Evolutionary conservation across 495 filamentous ascomycete species (phyloP), one percentile per base, ranked within the genome.

Genomic region (Penicillium waksmanii): DNA sequence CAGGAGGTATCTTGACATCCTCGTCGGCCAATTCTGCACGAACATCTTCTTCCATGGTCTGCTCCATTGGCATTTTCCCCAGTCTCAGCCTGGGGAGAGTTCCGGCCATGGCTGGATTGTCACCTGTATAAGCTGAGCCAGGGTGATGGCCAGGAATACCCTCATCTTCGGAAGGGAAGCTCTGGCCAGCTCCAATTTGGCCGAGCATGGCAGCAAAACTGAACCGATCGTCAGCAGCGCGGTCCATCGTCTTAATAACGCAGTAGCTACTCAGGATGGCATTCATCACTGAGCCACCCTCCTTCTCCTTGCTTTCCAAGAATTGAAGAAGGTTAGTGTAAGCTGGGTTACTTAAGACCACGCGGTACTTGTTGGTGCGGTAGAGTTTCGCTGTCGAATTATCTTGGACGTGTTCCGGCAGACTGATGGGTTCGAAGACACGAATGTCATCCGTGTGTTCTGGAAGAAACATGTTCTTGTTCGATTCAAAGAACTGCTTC

Each of bases 141-240:
- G 91, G 91, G 59, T 92, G 88, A 49, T 96, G 88, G 5, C 96
- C 96, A 0, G 91, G 90, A 60, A 98, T 97, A 36, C 95, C 95
- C 71, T 98, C 95, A 64, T 95, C 89, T 66, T 95, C 88, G 34
- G 89, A 86, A 11, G 89, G 87, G 57, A 84, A 81, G 8, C 84
- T 80, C 42, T 94, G 89, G 11, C 86, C 87, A 1, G 83, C 78
- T 12, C 73, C 66, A 31, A 77, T 76, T 38, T 87, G 82, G n/a
- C 84, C 85, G n/a, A 90, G 80, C 66, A 96, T 85, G 5, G 88
- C 84, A 56, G 91, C 88, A 63, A 96, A 92, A 69, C 89, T 93
- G 60, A 85, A 91, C 13, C 89, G 85, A 46, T 89, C 86, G 49
- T 91, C 88, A 2, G 85, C 84, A 3, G 90, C 86, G 18, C 95